A percentile compares a stretch with the other conserved stretches of the same genome.
These are phyloP conservation scores for Magnusiomyces fungicola DNA, from an alignment of 1,139 yeast species.

Conservation along the genomic window DNA sequence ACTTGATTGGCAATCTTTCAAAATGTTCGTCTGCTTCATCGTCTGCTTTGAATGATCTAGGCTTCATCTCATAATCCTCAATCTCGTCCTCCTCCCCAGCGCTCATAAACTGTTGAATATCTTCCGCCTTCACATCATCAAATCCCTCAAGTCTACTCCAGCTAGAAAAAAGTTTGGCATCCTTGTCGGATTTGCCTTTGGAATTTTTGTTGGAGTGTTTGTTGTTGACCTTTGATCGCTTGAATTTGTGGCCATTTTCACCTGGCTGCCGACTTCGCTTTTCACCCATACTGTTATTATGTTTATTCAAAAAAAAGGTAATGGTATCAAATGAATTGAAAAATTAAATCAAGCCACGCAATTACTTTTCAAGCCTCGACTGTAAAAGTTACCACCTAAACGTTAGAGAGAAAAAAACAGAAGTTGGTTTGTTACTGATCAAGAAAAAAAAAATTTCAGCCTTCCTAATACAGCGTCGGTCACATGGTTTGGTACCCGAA, in stretches of 20 bases:
- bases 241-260: neutral
- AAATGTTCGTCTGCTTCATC: conserved; percentile 39
- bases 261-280: neutral
- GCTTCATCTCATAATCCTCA: conserved; percentile 34
- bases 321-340: too few species aligned
- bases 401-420: too few species aligned
- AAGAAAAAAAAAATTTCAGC: too few species aligned
- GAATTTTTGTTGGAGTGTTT: neutral
- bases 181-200: neutral
- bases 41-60: conserved; percentile 27
- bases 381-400: too few species aligned
- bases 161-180: neutral
- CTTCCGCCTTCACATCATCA: neutral
- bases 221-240: neutral
- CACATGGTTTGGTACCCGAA: too few species aligned
- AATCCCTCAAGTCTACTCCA: conserved; percentile 19
- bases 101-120: neutral
- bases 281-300: neutral
- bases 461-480: too few species aligned
- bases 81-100: conserved; percentile 11
- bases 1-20: conserved; percentile 79
- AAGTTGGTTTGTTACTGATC: too few species aligned
- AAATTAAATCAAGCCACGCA: too few species aligned
- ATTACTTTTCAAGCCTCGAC: too few species aligned
- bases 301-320: neutral